Conservation (phyloP, 192 early-diverging fungal species). For the Backusella australiensis region DNA sequence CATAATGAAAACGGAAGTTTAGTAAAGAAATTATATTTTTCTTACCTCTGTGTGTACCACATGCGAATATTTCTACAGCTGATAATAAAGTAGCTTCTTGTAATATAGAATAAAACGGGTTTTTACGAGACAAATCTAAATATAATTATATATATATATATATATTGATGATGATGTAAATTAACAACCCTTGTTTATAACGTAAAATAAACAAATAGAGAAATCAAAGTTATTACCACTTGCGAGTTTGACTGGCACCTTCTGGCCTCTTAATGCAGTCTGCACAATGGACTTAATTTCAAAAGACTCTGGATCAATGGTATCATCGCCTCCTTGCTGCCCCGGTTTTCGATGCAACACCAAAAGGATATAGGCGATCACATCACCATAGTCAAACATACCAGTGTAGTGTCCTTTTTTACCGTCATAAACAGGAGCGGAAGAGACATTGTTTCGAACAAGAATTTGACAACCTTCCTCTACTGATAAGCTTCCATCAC, state of each 20-base stretch:
- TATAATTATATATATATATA: background rate
- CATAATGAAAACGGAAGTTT: no score
- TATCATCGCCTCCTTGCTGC: constrained; percentile 13
- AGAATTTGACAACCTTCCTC: constrained; percentile 72
- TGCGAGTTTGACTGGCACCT: constrained; percentile 60
- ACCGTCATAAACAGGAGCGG: constrained; percentile 67
- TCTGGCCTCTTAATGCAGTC: constrained; percentile 43
- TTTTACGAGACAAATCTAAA: constrained; percentile 72
- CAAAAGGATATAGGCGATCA: constrained; percentile 73
- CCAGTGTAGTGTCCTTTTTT: constrained; percentile 53
- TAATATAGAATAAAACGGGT: constrained; percentile 80
- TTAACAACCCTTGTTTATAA: background rate
- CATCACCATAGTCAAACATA: constrained; percentile 86
- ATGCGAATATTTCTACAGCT: constrained; percentile 68
- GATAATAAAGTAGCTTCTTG: constrained; percentile 74
- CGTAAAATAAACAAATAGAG: background rate
- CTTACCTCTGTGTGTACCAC: constrained; percentile 72
- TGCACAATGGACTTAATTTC: constrained; percentile 59
- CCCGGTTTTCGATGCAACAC: constrained; percentile 50
- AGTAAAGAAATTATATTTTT: background rate
- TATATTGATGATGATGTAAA: background rate
- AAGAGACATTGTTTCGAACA: constrained; percentile 72
- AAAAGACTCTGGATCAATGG: constrained; percentile 21
- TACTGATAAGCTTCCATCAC: constrained; percentile 55
- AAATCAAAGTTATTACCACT: constrained; percentile 44